These are phyloP conservation scores for Mrakia gelida DNA, from an alignment of 768 basidiomycete genomes.

Conservation along the genomic window DNA sequence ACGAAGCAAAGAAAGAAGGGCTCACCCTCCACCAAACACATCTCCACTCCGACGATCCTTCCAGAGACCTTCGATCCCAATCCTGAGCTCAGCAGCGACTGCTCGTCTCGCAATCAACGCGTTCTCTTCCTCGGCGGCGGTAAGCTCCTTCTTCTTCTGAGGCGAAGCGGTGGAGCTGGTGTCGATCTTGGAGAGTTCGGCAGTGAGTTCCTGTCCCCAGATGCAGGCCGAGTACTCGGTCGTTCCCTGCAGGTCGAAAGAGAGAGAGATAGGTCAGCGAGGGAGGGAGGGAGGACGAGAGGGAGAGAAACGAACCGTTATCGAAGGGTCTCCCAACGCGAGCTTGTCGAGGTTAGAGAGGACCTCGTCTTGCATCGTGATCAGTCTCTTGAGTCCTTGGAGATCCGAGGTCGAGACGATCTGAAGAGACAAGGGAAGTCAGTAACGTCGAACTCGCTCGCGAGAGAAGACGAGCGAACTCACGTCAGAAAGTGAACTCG, in stretches of 20 bases:
- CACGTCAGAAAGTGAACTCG: neutral
- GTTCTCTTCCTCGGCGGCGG: neutral
- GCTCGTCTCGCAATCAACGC: neutral
- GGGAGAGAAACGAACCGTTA: slow-evolving; percentile 56
- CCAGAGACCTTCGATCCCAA: slow-evolving; percentile 52
- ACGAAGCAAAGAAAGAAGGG: neutral
- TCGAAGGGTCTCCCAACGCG: slow-evolving; percentile 73
- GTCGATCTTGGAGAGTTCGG: slow-evolving; percentile 15
- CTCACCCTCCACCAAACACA: slow-evolving; percentile 78
- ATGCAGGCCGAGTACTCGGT: slow-evolving; percentile 72
- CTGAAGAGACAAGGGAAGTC: neutral
- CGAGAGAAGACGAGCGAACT: neutral
- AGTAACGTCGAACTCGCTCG: neutral
- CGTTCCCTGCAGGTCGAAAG: slow-evolving; percentile 58
- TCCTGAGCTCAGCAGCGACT: slow-evolving; percentile 49
- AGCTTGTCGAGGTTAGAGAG: slow-evolving; percentile 64
- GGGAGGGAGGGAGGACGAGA: neutral
- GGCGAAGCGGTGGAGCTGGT: neutral
- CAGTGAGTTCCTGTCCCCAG: slow-evolving; percentile 78
- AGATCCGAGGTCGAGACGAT: slow-evolving; percentile 4
- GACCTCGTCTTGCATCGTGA: slow-evolving; percentile 55
- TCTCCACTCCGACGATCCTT: slow-evolving; percentile 63
- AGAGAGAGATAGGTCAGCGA: neutral
- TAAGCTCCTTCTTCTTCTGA: neutral
- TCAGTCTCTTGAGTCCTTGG: neutral